A percentile compares a stretch with the other conserved stretches of the same genome.
phyloP scores from a whole-genome alignment of 2,329 filamentous ascomycete species.

The Neopestalotiopsis sp. region DNA sequence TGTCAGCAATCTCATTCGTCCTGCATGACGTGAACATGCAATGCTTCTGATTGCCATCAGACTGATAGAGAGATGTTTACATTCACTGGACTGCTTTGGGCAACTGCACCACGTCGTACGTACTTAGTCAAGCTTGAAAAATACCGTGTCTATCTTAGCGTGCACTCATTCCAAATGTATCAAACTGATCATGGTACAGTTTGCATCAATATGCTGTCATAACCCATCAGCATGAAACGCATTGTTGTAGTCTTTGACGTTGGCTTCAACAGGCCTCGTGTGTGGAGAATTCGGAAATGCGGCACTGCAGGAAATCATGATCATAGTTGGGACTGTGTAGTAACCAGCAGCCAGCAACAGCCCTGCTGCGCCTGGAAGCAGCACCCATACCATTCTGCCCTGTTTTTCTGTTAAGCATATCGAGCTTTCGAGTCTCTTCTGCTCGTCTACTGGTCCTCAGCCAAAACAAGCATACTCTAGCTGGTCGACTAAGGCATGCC shows the following conservation, averaged over 20 bases:
- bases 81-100: too few species aligned
- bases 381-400: neutral
- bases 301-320: neutral
- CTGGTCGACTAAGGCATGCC: neutral
- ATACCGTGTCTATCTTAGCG: neutral
- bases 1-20: too few species aligned
- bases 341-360: neutral
- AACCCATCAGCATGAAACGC: neutral
- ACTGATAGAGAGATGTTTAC: too few species aligned
- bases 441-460: neutral
- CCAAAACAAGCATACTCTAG: neutral
- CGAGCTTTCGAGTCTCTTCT: neutral
- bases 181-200: neutral
- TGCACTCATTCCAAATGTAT: neutral
- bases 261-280: neutral
- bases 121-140: too few species aligned
- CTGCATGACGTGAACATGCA: too few species aligned
- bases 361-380: neutral
- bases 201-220: neutral
- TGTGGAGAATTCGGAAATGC: neutral
- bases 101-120: too few species aligned
- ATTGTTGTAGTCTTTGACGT: neutral
- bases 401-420: neutral
- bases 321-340: neutral
- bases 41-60: too few species aligned